Evolutionary conservation across 768 basidiomycete genomes (phyloP).

Genomic region (Calvatia gigantea): DNA sequence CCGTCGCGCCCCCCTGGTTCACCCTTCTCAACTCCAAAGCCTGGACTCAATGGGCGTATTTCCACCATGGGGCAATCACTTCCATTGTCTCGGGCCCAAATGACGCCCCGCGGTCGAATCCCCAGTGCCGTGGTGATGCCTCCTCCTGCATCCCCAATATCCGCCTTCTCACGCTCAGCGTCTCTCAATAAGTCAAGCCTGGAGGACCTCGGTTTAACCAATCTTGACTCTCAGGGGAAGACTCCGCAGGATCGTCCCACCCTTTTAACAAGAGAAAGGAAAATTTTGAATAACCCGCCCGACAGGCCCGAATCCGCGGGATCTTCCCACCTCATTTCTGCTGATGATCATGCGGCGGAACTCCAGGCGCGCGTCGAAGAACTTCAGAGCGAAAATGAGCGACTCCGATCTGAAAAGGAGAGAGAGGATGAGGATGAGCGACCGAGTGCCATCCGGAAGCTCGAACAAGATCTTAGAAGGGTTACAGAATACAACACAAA

Average conservation of each 20-base stretch:
- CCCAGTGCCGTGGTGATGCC: conserved; percentile 81
- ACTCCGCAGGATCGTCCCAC: conserved; percentile 49
- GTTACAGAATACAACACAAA: not conserved
- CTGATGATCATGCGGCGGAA: conserved; percentile 37
- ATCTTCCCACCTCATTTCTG: conserved; percentile 27
- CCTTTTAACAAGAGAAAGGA: conserved; percentile 37
- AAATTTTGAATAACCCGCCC: conserved; percentile 11
- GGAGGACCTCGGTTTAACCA: conserved; percentile 17
- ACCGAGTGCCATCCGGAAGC: not conserved
- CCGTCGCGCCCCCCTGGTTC: conserved; percentile 51
- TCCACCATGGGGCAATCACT: conserved; percentile 28
- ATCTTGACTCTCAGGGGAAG: conserved; percentile 36
- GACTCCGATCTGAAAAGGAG: conserved; percentile 40
- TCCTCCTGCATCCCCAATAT: conserved; percentile 64
- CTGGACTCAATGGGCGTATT: conserved; percentile 33
- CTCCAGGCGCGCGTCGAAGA: conserved; percentile 52
- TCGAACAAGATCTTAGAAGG: conserved; percentile 1
- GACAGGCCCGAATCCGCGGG: conserved; percentile 39
- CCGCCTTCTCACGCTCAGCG: conserved; percentile 4
- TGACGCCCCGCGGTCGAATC: conserved; percentile 61
- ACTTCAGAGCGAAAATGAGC: conserved; percentile 68
- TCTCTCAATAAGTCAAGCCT: conserved; percentile 31
- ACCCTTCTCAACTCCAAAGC: conserved; percentile 68
- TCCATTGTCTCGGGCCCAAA: conserved; percentile 35
- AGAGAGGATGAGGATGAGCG: conserved; percentile 30